Percentiles rank a stretch among this genome's conserved stretches.
phyloP scores from a whole-genome alignment of 2,329 filamentous ascomycete genomes.

The Beauveria varroae region DNA sequence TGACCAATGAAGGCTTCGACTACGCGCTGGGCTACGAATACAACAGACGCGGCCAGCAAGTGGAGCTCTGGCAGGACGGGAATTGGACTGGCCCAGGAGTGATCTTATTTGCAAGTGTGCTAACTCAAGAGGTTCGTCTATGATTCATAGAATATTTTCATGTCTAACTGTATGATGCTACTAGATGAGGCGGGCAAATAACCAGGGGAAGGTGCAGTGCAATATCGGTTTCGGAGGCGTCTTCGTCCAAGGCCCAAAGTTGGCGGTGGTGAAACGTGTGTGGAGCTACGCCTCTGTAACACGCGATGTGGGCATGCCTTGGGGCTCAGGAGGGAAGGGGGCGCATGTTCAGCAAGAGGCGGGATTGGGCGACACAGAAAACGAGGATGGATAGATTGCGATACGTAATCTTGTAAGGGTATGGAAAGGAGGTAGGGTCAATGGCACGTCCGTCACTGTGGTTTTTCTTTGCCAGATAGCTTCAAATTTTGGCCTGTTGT shows the following conservation, averaged over 20 bases:
- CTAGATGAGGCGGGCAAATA: neutral
- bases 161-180: neutral
- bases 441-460: too few relatives aligned
- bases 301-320: slow-evolving; percentile 9
- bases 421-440: too few relatives aligned
- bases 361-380: neutral
- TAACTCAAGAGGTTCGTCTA: neutral
- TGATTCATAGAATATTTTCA: neutral
- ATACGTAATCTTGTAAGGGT: too few relatives aligned
- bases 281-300: slow-evolving; percentile 8
- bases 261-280: slow-evolving; percentile 6
- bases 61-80: neutral
- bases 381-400: neutral
- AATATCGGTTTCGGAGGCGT: neutral
- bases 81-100: neutral
- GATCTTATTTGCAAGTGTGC: neutral
- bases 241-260: neutral
- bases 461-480: too few relatives aligned
- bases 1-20: neutral
- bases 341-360: neutral
- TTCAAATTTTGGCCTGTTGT: too few relatives aligned
- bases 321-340: neutral
- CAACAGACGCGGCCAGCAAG: neutral
- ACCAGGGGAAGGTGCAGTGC: neutral
- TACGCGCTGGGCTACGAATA: slow-evolving; percentile 9